Base-by-base conservation (phyloP, 139 green algal species). In the Chlorella ohadii region DNA sequence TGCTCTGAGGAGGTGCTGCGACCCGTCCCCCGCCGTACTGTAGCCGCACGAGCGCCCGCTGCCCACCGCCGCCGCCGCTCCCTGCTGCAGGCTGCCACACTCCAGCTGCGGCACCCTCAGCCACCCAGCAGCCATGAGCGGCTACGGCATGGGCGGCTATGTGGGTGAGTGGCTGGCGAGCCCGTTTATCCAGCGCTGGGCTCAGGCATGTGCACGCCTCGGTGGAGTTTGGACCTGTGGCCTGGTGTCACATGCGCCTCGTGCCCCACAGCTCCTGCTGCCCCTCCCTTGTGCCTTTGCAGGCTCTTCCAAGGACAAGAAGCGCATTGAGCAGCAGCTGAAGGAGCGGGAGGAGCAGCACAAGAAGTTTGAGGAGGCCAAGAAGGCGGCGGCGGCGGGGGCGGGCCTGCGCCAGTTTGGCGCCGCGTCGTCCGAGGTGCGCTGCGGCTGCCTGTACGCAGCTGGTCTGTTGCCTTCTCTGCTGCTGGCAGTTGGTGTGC, bases 331-430 rank as follows among this genome's bases (percentile, higher is more conserved):
- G 28, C 89, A 90, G 51, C 92, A 94, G 76, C 83, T 94, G 47
- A 94, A 95, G 84, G 79, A 97, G 86, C 88, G 96, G 7, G 92
- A 95, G 72, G 85, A 94, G 81, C 83, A 95, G 82, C 83, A 86
- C 25, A 90, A 94, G 71, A 87, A 95, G 84, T 93, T 93, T 83
- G 93, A 98, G 77, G 82, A 92, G 44, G 72, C 84, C 16, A 91
- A 90, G 16, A 90, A 93, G 39, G 75, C 91, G 41, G 87, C 89
- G 5, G 85, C 92, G 33, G 82, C 89, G 25, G 82, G 90, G 17
- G 74, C 78, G 1, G 92, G 91, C 15, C 88, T 98, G 31, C 82
- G 90, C 9, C 85, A 95, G 81, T 98, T 98, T 79, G 95, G 91
- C 31, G 72, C 87, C 0, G 91, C 89, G 12, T 93, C 84, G 1